phyloP scores from a whole-genome alignment of 805 yeast species.

The Nakazawaea sp. region DNA sequence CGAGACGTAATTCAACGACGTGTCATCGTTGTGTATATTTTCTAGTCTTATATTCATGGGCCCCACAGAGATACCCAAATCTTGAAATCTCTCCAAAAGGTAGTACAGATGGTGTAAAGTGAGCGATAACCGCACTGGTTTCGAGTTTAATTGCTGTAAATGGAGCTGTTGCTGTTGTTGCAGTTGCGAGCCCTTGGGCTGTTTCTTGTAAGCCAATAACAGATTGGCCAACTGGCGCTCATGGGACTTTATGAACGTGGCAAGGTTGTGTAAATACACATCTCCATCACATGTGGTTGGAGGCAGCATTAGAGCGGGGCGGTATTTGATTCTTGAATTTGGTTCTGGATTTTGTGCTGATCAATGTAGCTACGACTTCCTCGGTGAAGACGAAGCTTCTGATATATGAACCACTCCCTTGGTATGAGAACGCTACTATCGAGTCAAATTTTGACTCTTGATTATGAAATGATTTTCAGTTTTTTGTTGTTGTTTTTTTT shows the following conservation, averaged over 20 bases:
- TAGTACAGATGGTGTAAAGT: slow-evolving; percentile 61
- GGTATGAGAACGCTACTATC: too few species aligned
- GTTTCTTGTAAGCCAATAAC: slow-evolving; percentile 43
- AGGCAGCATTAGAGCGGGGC: too few species aligned
- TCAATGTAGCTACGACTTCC: too few species aligned
- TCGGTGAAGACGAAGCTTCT: too few species aligned
- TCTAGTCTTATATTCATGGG: slow-evolving; percentile 57
- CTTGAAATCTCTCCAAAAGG: slow-evolving; percentile 49
- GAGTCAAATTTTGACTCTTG: too few species aligned
- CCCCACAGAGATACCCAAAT: slow-evolving; percentile 43
- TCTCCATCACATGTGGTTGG: slow-evolving; percentile 43
- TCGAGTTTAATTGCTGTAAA: slow-evolving; percentile 18
- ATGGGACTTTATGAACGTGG: slow-evolving; percentile 46
- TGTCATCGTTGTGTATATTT: slow-evolving; percentile 43
- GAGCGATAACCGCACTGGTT: slow-evolving; percentile 50
- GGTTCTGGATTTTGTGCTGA: too few species aligned
- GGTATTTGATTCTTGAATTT: too few species aligned
- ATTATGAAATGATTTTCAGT: too few species aligned
- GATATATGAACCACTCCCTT: too few species aligned
- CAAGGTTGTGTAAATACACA: slow-evolving; percentile 45
- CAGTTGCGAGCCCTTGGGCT: slow-evolving; percentile 7
- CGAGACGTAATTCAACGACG: slow-evolving; percentile 45
- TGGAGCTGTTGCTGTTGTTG: slow-evolving; percentile 6
- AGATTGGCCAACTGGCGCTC: slow-evolving; percentile 58
- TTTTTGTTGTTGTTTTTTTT: too few species aligned